Evolutionary conservation across 2,329 filamentous ascomycete genomes (phyloP).

Genomic region (Ambrosiella xylebori): DNA sequence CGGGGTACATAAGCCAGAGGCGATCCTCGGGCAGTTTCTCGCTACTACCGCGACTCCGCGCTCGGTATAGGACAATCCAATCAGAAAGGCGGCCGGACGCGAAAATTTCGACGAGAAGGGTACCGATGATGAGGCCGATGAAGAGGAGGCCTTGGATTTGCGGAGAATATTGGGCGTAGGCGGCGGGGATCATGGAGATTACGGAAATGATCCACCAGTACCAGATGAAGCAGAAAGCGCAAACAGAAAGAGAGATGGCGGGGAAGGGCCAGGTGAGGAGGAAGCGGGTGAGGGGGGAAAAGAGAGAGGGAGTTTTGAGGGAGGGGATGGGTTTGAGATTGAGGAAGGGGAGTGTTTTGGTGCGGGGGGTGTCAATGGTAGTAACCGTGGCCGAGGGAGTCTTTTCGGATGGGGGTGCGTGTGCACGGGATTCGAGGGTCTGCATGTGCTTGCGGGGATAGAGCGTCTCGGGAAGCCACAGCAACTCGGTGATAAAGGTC

Average conservation of each 20-base stretch:
- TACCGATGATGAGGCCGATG: slow-evolving; percentile 35
- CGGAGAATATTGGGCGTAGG: slow-evolving; percentile 30
- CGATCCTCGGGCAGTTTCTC: slow-evolving; percentile 35
- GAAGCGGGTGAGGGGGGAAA: slow-evolving; percentile 29
- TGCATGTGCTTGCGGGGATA: slow-evolving; percentile 36
- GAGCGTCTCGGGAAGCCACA: slow-evolving; percentile 37
- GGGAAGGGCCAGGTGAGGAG: slow-evolving; percentile 28
- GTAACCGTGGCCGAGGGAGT: slow-evolving; percentile 7
- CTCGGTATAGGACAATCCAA: slow-evolving; percentile 28
- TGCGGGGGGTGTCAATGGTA: slow-evolving; percentile 18
- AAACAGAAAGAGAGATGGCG: slow-evolving; percentile 27
- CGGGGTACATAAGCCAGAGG: slow-evolving; percentile 38
- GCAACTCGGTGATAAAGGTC: slow-evolving; percentile 29
- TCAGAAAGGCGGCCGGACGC: slow-evolving; percentile 37
- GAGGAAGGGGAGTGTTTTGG: slow-evolving; percentile 26
- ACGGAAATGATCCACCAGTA: slow-evolving; percentile 40
- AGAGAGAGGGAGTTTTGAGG: slow-evolving; percentile 32
- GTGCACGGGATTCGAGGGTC: slow-evolving; percentile 8
- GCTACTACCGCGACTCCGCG: slow-evolving; percentile 20
- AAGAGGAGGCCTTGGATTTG: slow-evolving; percentile 37
- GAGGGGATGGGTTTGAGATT: slow-evolving; percentile 31
- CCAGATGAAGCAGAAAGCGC: slow-evolving; percentile 34
- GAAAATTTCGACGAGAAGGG: slow-evolving; percentile 31
- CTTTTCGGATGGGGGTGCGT: neutral
- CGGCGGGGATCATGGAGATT: slow-evolving; percentile 34